Evolutionary conservation across 345 rosid genomes (phyloP).

Genomic region (Gossypium australe): DNA sequence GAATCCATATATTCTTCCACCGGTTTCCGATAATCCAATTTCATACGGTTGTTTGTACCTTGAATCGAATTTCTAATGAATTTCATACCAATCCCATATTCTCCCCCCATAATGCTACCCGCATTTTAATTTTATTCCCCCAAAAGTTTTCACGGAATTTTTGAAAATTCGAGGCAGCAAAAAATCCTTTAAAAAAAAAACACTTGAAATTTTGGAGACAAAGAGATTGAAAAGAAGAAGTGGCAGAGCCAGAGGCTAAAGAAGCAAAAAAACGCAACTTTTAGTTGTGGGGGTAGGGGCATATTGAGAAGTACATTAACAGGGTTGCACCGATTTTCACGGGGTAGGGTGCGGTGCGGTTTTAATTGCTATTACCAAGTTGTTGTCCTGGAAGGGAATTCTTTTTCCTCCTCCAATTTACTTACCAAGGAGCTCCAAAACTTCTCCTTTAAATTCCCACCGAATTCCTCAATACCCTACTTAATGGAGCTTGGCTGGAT

Average conservation of each 20-base stretch:
- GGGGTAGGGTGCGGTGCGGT: background rate
- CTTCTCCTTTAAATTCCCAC: too few relatives aligned
- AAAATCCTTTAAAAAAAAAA: too few relatives aligned
- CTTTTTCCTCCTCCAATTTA: too few relatives aligned
- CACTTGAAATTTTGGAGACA: background rate
- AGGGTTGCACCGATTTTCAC: background rate
- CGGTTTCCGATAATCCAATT: slow-evolving; percentile 9
- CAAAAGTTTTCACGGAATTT: background rate
- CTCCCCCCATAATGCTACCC: background rate
- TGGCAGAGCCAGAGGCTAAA: background rate
- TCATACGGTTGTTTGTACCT: slow-evolving; percentile 3
- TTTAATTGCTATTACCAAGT: background rate
- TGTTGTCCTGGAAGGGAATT: too few relatives aligned
- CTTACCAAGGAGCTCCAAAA: too few relatives aligned
- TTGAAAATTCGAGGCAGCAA: background rate
- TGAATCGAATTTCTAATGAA: slow-evolving; percentile 13
- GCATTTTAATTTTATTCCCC: background rate
- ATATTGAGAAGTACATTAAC: background rate
- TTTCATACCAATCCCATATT: slow-evolving; percentile 11
- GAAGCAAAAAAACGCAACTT: background rate
- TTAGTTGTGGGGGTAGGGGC: background rate
- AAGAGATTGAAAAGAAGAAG: background rate
- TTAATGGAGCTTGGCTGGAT: too few relatives aligned
- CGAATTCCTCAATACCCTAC: too few relatives aligned
- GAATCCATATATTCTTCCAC: slow-evolving; percentile 14